Evolutionary conservation across 441 rosid species (phyloP), one percentile per base, ranked within the genome.

Genomic region (Melastoma candidum): DNA sequence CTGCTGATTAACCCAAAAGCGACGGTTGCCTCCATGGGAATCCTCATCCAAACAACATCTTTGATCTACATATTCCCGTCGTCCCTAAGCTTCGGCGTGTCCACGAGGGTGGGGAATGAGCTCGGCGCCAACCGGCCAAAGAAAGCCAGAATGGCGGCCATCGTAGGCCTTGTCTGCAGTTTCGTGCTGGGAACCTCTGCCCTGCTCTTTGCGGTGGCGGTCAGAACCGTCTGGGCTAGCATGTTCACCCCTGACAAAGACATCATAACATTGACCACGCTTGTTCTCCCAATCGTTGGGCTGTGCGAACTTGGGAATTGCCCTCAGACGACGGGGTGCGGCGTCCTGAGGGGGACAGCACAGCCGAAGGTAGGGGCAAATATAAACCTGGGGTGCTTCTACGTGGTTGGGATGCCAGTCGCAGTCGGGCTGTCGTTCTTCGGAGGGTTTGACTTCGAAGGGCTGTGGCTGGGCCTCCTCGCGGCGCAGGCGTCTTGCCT

Each of bases 231-330:
- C 1, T 92, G 95, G 98, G 98, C 94, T 1, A 79, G 12, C 27
- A 67, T 87, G 75, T 92, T 92, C 72, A 92, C 96, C 0, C 54
- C 56, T 12, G 94, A 92, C 39, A 25, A 61, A 25, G 94, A 85
- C 29, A 85, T 88, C 44, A 71, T 82, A 6, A 62, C 63, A 3
- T 57, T 92, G 57, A 85, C 98, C 12, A 74, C 87, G 1, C 58
- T 73, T 11, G 95, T 73, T 51, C 46, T 92, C 56, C 98, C 98
- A 0, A 83, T 92, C 12, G 80, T 87, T 17, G 96, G 95, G 7
- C 75, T 92, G 0, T 88, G 98, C 51, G 98, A 92, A 71, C 79
- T 92, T 0, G 98, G 98, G 26, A 92, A 92, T 65, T 88, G 96
- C 64, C 98, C 96, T 2, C 96, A 92, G 54, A 92, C 98, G 11